Evolutionary conservation across 2,329 filamentous ascomycete genomes (phyloP).

Genomic region (Penicillium sp.): DNA sequence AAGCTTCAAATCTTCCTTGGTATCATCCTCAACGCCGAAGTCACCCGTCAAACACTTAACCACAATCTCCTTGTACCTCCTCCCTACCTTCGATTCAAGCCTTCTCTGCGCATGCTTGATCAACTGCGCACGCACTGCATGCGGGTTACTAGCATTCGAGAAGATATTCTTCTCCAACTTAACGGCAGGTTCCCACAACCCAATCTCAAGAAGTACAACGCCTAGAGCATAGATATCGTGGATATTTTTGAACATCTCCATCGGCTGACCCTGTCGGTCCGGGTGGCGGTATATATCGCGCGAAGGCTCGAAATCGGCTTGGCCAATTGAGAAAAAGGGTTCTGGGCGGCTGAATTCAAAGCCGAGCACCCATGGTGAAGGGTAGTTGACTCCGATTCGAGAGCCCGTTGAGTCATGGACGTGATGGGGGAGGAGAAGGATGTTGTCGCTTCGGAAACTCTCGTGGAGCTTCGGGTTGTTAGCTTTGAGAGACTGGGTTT

Average conservation of each 20-base stretch:
- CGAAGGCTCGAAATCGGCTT: constrained; percentile 6
- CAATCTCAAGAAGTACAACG: constrained; percentile 40
- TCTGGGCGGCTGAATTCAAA: constrained; percentile 9
- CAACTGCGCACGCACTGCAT: constrained; percentile 3
- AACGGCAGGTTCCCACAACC: constrained; percentile 7
- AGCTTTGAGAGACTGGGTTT: not conserved
- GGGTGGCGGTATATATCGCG: constrained; percentile 28
- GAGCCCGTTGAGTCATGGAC: not conserved
- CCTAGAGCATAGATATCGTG: constrained; percentile 43
- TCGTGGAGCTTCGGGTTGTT: constrained; percentile 5
- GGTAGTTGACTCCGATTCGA: constrained; percentile 4
- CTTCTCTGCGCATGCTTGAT: constrained; percentile 5
- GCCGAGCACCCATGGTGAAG: constrained; percentile 7
- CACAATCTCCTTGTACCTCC: constrained; percentile 5
- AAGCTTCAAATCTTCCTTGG: constrained; percentile 7
- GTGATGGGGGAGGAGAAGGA: constrained; percentile 1
- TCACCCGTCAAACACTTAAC: constrained; percentile 5
- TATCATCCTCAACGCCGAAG: constrained; percentile 5
- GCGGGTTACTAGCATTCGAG: not conserved
- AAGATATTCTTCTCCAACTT: constrained; percentile 7
- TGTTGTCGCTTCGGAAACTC: constrained; percentile 9
- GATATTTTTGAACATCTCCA: constrained; percentile 24
- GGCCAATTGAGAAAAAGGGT: constrained; percentile 6
- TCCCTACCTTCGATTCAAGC: constrained; percentile 1
- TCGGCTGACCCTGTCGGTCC: constrained; percentile 30